Percentiles rank a stretch among this genome's conserved stretches.
Conservation (phyloP, 495 filamentous ascomycete genomes). For the Entonaema liquescens region DNA sequence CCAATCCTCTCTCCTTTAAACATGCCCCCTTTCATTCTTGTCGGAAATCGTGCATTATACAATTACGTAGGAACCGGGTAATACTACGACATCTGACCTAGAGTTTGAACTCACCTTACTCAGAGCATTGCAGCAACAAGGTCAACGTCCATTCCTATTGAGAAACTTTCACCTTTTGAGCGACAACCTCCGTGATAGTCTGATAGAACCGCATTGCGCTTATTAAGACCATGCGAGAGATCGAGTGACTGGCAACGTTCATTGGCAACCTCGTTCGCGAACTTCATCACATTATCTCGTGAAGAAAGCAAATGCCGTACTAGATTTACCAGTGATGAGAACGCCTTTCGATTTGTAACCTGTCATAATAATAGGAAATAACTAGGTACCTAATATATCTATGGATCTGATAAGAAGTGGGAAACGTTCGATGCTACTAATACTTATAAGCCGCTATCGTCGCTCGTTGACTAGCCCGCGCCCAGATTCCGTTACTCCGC, state of each 20-base stretch:
- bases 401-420: slow-evolving; percentile 10
- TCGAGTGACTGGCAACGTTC: background rate
- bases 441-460: slow-evolving; percentile 6
- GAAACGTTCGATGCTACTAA: background rate
- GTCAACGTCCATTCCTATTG: background rate
- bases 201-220: slow-evolving; percentile 7
- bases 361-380: background rate
- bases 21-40: background rate
- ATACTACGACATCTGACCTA: background rate
- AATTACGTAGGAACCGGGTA: background rate
- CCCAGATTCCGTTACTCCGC: slow-evolving; percentile 16
- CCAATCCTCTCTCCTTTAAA: background rate
- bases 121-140: background rate
- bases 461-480: slow-evolving; percentile 13
- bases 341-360: background rate
- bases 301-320: background rate
- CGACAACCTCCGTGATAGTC: slow-evolving; percentile 6
- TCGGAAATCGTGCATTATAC: background rate
- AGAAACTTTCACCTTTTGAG: background rate
- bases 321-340: background rate
- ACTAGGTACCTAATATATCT: background rate
- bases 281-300: background rate
- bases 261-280: slow-evolving; percentile 1
- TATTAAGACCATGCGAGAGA: slow-evolving; percentile 14
- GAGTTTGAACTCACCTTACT: background rate